Conservation (phyloP, 768 basidiomycete genomes). For the Mycena polygramma region DNA sequence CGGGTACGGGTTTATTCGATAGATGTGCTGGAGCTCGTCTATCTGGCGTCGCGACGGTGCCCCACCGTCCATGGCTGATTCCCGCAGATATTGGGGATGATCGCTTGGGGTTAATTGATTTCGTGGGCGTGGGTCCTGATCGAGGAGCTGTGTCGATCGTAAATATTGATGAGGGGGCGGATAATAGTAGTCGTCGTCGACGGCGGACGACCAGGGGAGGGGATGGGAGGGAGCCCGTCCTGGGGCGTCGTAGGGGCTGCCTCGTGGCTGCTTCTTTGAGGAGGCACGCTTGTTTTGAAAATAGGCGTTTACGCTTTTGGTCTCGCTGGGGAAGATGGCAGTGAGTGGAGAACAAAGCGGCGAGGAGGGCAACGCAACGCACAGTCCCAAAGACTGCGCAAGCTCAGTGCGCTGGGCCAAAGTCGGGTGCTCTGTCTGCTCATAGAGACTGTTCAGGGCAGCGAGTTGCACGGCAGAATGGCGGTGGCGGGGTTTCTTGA, state of each 20-base stretch:
- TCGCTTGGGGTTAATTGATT: slow-evolving; percentile 27
- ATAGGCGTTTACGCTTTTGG: slow-evolving; percentile 89
- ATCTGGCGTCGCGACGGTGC: slow-evolving; percentile 65
- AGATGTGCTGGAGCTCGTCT: slow-evolving; percentile 77
- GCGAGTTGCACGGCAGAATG: slow-evolving; percentile 80
- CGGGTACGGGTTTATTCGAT: slow-evolving; percentile 75
- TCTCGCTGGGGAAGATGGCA: slow-evolving; percentile 66
- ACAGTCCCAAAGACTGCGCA: slow-evolving; percentile 84
- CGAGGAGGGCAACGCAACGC: slow-evolving; percentile 48
- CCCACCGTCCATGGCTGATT: neutral
- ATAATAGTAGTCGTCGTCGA: slow-evolving; percentile 37
- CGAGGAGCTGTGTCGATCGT: slow-evolving; percentile 32
- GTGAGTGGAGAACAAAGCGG: slow-evolving; percentile 34
- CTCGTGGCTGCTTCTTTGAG: slow-evolving; percentile 75
- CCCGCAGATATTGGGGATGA: slow-evolving; percentile 7
- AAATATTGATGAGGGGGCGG: slow-evolving; percentile 13
- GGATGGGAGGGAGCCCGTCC: slow-evolving; percentile 46
- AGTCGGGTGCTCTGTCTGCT: slow-evolving; percentile 80
- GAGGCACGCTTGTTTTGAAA: slow-evolving; percentile 91
- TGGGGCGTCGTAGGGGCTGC: slow-evolving; percentile 33
- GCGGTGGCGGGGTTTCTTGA: slow-evolving; percentile 85
- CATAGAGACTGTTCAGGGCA: slow-evolving; percentile 84
- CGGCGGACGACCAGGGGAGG: slow-evolving; percentile 6
- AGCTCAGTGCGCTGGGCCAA: slow-evolving; percentile 76
- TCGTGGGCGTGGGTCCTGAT: slow-evolving; percentile 31